Evolutionary conservation across 2,329 filamentous ascomycete genomes (phyloP), one percentile per base, ranked within the genome.

Genomic region (Neopestalotiopsis sp.): DNA sequence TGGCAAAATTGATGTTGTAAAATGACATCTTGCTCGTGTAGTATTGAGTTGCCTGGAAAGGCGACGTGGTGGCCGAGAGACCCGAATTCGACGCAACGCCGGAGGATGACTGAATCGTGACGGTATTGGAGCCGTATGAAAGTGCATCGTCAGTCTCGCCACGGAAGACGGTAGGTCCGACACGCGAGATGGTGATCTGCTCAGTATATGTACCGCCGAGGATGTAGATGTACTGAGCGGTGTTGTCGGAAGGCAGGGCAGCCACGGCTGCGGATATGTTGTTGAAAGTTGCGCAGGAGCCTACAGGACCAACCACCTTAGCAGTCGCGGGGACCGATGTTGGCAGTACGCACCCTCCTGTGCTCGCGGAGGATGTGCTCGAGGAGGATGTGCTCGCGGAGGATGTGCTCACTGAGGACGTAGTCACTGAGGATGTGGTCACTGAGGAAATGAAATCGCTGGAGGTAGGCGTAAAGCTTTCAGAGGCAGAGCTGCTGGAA

Each of bases 71-170:
- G 40, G 68, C 63, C 3, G 71, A 70, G 14, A 45, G 52, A 34
- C 69, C 72, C 40, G 71, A 56, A 59, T 69, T 71, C 12, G 71
- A 72, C 4, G 68, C 24, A 20, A 70, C 68, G 38, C 65, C 70
- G 1, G 67, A 52, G 12, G 68, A 62, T 9, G 67, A 70, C 14
- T 68, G 69, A 38, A 77, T 76, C 69, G 82, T 87, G 56, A 88
- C 86, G 30, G 81, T 78, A 75, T 88, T 88, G 56, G 76, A 76
- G 13, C 76, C 72, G 73, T 86, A 88, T 24, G 79, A 78, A 34
- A 78, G 75, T 4, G 82, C 78, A 57, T 81, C 77, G 45, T 75
- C 75, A 0, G 86, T 87, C 72, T 84, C 83, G 24, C 86, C 86
- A 10, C 71, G 69, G 69, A 86, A 85, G 70, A 88, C 82, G 9